Base-by-base conservation (phyloP, 2,329 filamentous ascomycete species). In the Xylaria sp. region DNA sequence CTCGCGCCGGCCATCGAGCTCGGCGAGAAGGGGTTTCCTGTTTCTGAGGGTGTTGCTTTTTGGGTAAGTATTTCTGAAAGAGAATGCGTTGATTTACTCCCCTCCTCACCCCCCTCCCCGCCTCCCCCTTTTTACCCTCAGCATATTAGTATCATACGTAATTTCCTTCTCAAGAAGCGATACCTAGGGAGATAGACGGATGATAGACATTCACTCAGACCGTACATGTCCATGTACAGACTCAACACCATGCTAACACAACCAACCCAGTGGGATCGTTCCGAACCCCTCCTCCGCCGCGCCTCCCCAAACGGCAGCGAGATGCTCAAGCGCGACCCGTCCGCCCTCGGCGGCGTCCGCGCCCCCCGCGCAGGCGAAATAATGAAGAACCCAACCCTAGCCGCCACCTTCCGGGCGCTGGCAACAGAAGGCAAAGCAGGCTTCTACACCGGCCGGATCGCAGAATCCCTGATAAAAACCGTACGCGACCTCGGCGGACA, bases 261-360 rank as follows among this genome's bases (percentile, higher is more conserved):
- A n/a, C 6, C 9, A 54, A 29, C 57, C 8, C 59, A 97, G 92
- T 99, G 96, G 96, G 81, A 84, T 66, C 79, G 78, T 5, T 86
- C 87, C 16, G 93, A 97, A 76, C 62, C 84, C 1, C 73, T 79
- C 1, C 85, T 99, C 63, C 87, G 90, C 35, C 78, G 83, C 21
- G 93, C 94, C 0, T 97, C 94, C 0, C 93, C 94, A 13, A 98
- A 98, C 77, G 93, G 89, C 72, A 84, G 87, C 10, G 96, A 98
- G 79, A 92, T 98, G 87, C 86, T 98, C 37, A 98, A 97, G 81
- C 84, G 86, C 47, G 94, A 97, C 71, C 82, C 90, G 0, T 80
- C 84, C 0, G 90, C 90, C 0, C 81, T 85, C 59, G 88, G 91
- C 74, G 93, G 94, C 9, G 90, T 88, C 64, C 87, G 94, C 63